Conservation (phyloP, 1,284 basidiomycete species). For the Trametes pubescens region DNA sequence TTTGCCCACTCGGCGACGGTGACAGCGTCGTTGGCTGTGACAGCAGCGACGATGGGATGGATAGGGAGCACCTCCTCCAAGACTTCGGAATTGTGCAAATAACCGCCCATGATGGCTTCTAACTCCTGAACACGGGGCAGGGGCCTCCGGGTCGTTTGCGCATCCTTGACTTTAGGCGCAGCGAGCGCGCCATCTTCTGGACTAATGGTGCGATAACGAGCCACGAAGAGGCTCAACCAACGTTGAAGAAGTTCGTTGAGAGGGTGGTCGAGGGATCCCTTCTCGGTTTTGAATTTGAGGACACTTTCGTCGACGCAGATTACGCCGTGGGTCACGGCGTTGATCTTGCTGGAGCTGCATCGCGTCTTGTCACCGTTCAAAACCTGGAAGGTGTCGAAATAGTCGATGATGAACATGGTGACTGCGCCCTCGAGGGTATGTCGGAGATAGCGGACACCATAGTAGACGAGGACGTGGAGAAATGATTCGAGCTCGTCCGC, state of each 20-base stretch:
- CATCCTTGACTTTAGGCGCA: no score
- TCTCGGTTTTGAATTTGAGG: background rate
- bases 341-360: background rate
- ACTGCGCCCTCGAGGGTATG: background rate
- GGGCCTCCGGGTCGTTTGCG: no score
- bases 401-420: background rate
- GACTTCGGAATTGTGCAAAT: no score
- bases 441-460: slow-evolving; percentile 6
- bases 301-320: background rate
- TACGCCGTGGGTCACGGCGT: background rate
- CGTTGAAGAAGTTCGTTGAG: background rate
- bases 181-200: no score
- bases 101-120: no score
- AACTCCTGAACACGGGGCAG: no score
- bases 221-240: background rate
- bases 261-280: background rate
- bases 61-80: no score
- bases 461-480: slow-evolving; percentile 7
- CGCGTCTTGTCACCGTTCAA: background rate
- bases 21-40: no score
- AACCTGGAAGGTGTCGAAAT: background rate
- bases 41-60: no score
- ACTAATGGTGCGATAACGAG: background rate
- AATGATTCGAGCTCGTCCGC: slow-evolving; percentile 13
- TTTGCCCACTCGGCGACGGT: no score